These are phyloP conservation scores for Capronia epimyces DNA, from an alignment of 2,329 filamentous ascomycete species.

Conservation along the genomic window DNA sequence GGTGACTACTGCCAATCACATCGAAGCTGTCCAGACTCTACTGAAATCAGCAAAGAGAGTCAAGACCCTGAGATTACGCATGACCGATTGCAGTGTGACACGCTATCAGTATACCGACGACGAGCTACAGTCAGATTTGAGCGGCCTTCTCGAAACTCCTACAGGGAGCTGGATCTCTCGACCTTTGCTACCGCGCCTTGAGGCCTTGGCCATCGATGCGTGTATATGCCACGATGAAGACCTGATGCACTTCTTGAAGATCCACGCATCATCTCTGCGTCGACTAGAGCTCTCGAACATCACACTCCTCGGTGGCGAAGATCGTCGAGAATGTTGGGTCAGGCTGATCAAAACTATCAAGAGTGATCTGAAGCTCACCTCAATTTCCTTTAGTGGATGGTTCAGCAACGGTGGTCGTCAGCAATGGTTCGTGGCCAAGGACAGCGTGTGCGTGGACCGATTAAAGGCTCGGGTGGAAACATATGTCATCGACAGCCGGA, in stretches of 20 bases:
- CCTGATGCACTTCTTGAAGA: constrained; percentile 22
- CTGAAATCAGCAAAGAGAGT: constrained; percentile 15
- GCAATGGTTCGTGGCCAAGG: constrained; percentile 25
- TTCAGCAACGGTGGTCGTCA: constrained; percentile 26
- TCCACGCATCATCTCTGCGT: constrained; percentile 21
- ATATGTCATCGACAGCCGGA: constrained; percentile 18
- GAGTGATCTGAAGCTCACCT: constrained; percentile 16
- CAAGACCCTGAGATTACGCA: constrained; percentile 12
- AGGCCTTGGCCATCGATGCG: constrained; percentile 15
- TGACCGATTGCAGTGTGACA: constrained; percentile 19
- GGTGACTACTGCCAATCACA: constrained; percentile 11
- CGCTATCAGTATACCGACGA: constrained; percentile 17
- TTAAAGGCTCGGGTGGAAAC: constrained; percentile 21
- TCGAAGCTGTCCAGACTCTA: constrained; percentile 15
- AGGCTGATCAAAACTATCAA: constrained; percentile 20
- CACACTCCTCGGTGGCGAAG: constrained; percentile 20
- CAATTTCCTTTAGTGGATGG: constrained; percentile 22
- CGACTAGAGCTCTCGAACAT: constrained; percentile 21
- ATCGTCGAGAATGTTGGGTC: constrained; percentile 25
- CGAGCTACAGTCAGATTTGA: constrained; percentile 17
- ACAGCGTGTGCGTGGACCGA: constrained; percentile 10
- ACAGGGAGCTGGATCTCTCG: constrained; percentile 14
- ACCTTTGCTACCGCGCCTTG: constrained; percentile 17
- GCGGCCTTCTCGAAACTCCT: constrained; percentile 15
- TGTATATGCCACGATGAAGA: constrained; percentile 24